Evolutionary conservation across 1,139 yeast genomes (phyloP).

Genomic region (Yamadazyma songkhlaensis): DNA sequence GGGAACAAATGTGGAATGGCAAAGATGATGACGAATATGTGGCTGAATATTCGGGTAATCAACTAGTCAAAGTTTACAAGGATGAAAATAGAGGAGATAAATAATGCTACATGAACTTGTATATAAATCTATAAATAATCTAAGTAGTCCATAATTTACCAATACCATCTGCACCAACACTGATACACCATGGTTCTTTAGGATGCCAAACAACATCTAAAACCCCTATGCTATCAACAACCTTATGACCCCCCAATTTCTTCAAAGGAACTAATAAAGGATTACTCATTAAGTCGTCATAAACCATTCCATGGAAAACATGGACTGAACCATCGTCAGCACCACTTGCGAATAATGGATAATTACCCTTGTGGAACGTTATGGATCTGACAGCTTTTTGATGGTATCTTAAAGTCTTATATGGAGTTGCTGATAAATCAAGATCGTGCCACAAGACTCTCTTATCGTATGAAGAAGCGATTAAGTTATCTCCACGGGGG

Average conservation of each 20-base stretch:
- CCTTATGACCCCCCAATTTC: constrained; percentile 89
- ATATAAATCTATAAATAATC: constrained; percentile 9
- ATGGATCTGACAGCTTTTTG: constrained; percentile 91
- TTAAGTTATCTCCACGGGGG: constrained; percentile 91
- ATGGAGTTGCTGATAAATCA: constrained; percentile 86
- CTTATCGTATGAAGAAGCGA: constrained; percentile 92
- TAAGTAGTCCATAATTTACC: constrained; percentile 94
- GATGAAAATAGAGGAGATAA: not conserved
- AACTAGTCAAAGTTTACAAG: constrained; percentile 8
- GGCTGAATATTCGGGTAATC: constrained; percentile 12
- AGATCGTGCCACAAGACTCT: constrained; percentile 97
- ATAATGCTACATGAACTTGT: not conserved
- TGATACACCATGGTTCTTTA: constrained; percentile 95
- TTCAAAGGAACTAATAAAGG: constrained; percentile 95
- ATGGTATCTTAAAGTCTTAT: constrained; percentile 92
- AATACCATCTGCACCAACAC: constrained; percentile 97
- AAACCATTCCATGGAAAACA: constrained; percentile 95
- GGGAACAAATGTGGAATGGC: constrained; percentile 24
- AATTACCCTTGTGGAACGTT: constrained; percentile 75
- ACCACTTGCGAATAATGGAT: constrained; percentile 94
- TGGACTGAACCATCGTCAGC: constrained; percentile 93
- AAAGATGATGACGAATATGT: constrained; percentile 21
- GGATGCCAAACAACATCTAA: constrained; percentile 95
- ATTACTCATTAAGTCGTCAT: constrained; percentile 93
- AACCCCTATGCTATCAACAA: constrained; percentile 81